Evolutionary conservation across 768 basidiomycete genomes (phyloP).

Genomic region (Russula griseocarnosa): DNA sequence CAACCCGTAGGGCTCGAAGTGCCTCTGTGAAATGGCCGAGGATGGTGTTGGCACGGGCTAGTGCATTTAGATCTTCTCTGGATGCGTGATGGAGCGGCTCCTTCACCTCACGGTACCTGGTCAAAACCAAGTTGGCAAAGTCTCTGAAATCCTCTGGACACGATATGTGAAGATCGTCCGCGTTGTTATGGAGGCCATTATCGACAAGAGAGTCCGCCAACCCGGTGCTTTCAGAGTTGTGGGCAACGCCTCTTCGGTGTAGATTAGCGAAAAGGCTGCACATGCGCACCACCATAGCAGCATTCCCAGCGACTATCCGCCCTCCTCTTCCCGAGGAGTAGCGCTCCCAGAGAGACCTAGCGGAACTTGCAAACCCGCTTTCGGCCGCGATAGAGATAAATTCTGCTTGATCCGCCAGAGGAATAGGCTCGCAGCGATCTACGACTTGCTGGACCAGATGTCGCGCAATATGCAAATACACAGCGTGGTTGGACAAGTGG

Average conservation of each 20-base stretch:
- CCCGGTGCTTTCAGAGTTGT: background rate
- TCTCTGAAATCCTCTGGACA: constrained; percentile 18
- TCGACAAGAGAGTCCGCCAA: background rate
- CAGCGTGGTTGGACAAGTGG: constrained; percentile 39
- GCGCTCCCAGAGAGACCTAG: constrained; percentile 56
- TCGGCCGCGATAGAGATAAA: constrained; percentile 48
- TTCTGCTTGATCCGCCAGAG: constrained; percentile 42
- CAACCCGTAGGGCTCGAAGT: constrained; percentile 43
- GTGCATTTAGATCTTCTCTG: constrained; percentile 53
- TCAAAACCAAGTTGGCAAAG: constrained; percentile 47
- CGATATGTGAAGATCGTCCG: background rate
- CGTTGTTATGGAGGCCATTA: background rate
- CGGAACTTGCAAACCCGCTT: constrained; percentile 45
- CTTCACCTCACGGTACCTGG: constrained; percentile 42
- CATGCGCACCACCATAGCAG: constrained; percentile 47
- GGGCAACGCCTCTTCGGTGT: background rate
- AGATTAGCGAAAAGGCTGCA: constrained; percentile 42
- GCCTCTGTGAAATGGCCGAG: constrained; percentile 48
- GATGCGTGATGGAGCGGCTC: constrained; percentile 45
- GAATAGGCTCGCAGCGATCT: constrained; percentile 41
- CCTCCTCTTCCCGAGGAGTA: constrained; percentile 44
- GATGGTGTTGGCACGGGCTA: constrained; percentile 61
- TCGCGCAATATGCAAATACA: constrained; percentile 46
- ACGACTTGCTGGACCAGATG: constrained; percentile 49
- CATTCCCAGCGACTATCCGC: constrained; percentile 43